Evolutionary conservation across 768 basidiomycete species (phyloP).

Genomic region (Baorangia bicolor): DNA sequence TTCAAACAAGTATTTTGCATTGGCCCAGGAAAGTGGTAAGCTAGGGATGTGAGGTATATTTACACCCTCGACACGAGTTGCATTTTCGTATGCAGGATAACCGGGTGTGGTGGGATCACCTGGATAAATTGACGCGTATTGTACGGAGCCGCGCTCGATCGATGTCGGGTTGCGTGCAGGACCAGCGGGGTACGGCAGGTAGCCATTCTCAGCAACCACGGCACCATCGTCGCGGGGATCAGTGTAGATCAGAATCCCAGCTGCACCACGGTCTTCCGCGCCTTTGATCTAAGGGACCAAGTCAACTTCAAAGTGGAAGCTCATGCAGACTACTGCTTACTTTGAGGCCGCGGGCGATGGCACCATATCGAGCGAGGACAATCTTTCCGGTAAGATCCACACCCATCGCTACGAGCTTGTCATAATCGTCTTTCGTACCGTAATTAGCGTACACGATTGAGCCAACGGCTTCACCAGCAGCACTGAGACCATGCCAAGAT

Average conservation of each 20-base stretch:
- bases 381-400: slow-evolving; percentile 76
- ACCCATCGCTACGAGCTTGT: slow-evolving; percentile 60
- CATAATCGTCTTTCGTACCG: slow-evolving; percentile 70
- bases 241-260: slow-evolving; percentile 76
- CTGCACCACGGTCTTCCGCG: slow-evolving; percentile 81
- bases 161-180: slow-evolving; percentile 83
- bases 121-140: slow-evolving; percentile 62
- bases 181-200: slow-evolving; percentile 68
- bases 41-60: slow-evolving; percentile 78
- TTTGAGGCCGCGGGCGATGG: slow-evolving; percentile 83
- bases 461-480: slow-evolving; percentile 71
- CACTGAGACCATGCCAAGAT: slow-evolving; percentile 85
- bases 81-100: slow-evolving; percentile 80
- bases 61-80: slow-evolving; percentile 55
- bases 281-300: slow-evolving; percentile 60
- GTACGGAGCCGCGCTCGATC: slow-evolving; percentile 83
- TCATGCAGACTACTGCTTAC: slow-evolving; percentile 33
- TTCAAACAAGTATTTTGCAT: slow-evolving; percentile 67
- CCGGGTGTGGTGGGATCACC: slow-evolving; percentile 87
- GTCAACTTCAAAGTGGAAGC: neutral
- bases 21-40: slow-evolving; percentile 84
- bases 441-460: slow-evolving; percentile 78
- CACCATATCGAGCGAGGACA: slow-evolving; percentile 75
- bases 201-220: slow-evolving; percentile 75
- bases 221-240: slow-evolving; percentile 86